A percentile compares a stretch with the other conserved stretches of the same genome.
Conservation (phyloP, 148 eudicot species). For the Oxyria digyna region DNA sequence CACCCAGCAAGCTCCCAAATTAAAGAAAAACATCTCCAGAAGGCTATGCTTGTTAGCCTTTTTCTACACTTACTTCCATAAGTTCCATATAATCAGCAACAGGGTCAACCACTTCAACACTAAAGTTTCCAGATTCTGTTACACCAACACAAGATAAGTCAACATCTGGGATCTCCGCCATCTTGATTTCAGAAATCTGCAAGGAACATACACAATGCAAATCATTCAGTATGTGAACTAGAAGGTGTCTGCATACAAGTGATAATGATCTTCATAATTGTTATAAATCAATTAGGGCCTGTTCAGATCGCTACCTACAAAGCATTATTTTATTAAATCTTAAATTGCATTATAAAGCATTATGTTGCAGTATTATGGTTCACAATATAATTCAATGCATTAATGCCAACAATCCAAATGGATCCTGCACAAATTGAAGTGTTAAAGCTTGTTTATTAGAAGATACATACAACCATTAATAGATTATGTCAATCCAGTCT, state of each 20-base stretch:
- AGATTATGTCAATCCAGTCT: not conserved
- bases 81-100: conserved; percentile 90
- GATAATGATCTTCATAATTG: not conserved
- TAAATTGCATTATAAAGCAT: too few species aligned
- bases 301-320: too few species aligned
- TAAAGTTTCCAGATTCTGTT: conserved; percentile 56
- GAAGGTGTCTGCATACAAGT: not conserved
- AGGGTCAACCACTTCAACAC: conserved; percentile 92
- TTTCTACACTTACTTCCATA: conserved; percentile 50
- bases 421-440: not conserved
- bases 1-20: not conserved
- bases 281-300: not conserved
- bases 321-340: too few species aligned
- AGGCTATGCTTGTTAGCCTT: not conserved
- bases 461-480: not conserved
- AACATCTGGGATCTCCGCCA: conserved; percentile 78
- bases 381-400: too few species aligned
- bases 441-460: not conserved
- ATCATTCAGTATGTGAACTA: too few species aligned
- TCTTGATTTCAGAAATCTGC: conserved; percentile 94
- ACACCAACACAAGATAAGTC: conserved; percentile 72
- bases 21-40: not conserved
- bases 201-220: conserved; percentile 8
- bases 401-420: too few species aligned
- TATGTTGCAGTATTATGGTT: too few species aligned